Evolutionary conservation across 2,329 filamentous ascomycete genomes (phyloP), one percentile per base, ranked within the genome.

Genomic region (Talaromyces sp.): DNA sequence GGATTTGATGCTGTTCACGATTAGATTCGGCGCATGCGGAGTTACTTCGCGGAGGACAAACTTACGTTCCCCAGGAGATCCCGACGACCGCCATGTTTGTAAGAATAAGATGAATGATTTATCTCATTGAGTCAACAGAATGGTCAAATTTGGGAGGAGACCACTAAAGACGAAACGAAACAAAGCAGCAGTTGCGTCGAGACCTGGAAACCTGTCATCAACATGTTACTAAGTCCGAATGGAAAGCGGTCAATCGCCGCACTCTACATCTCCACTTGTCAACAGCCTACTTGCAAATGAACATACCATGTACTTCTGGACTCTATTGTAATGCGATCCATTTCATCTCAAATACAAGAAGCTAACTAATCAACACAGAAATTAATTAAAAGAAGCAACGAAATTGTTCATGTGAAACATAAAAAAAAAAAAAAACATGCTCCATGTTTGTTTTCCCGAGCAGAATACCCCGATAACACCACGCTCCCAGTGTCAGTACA

Each of bases 1-100:
- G 17, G 71, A 73, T 58, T 76, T 75, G 65, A 75, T 61, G 51
- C 75, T 77, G 55, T 54, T 52, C 20, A 42, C 41, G 33, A 41
- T 60, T 50, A 58, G 56, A 29, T 17, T 2, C 16, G 11, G 40
- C 13, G 30, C 35, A 39, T 6, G 39, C 27, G 24, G 19, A 30
- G 2, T 24, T 27, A 27, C 24, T 4, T 27, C 27, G 16, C 20
- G 32, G n/a, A 44, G 20, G 27, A 43, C 19, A 24, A 8, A 67
- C 68, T 41, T 64, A 71, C 69, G 69, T 69, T 47, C 53, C 60
- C 55, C 67, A 70, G 4, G 68, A 69, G 27, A 70, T 63, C 27
- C 61, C 58, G 11, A 66, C 9, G 44, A 64, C 62, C 42, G 56
- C 60, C 69, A 72, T 71, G 33, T 56, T 63, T 35, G 49, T 27